These are phyloP conservation scores for Daldinia caldariorum DNA, from an alignment of 495 filamentous ascomycete species.

Conservation along the genomic window DNA sequence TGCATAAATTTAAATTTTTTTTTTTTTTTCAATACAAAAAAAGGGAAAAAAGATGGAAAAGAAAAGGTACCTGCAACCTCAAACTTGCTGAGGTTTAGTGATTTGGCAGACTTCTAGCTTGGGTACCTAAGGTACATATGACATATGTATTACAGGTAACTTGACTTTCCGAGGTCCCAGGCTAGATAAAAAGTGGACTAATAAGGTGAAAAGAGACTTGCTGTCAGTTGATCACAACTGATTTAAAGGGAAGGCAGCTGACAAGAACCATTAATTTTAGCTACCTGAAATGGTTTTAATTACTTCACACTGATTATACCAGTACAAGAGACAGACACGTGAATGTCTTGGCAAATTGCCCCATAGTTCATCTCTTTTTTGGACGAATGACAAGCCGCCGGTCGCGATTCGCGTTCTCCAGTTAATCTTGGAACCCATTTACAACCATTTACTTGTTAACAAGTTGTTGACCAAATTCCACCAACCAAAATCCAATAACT, in stretches of 20 bases:
- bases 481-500: constrained; percentile 38
- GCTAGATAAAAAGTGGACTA: neutral
- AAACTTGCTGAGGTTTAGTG: neutral
- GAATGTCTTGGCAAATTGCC: constrained; percentile 35
- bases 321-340: constrained; percentile 29
- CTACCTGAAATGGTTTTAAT: constrained; percentile 5
- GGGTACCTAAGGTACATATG: too few relatives aligned
- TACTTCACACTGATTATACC: neutral
- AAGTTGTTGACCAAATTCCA: constrained; percentile 43
- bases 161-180: neutral
- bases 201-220: neutral
- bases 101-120: neutral
- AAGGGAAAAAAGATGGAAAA: too few relatives aligned
- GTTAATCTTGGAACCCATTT: neutral
- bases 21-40: too few relatives aligned
- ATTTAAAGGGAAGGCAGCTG: neutral
- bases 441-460: constrained; percentile 28
- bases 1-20: neutral
- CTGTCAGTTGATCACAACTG: too few relatives aligned
- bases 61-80: neutral
- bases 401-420: constrained; percentile 50
- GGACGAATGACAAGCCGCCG: constrained; percentile 34
- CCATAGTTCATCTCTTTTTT: constrained; percentile 23
- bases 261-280: neutral
- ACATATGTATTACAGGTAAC: neutral